Conservation (phyloP, 495 filamentous ascomycete genomes). For the Penicillium flavigenum region DNA sequence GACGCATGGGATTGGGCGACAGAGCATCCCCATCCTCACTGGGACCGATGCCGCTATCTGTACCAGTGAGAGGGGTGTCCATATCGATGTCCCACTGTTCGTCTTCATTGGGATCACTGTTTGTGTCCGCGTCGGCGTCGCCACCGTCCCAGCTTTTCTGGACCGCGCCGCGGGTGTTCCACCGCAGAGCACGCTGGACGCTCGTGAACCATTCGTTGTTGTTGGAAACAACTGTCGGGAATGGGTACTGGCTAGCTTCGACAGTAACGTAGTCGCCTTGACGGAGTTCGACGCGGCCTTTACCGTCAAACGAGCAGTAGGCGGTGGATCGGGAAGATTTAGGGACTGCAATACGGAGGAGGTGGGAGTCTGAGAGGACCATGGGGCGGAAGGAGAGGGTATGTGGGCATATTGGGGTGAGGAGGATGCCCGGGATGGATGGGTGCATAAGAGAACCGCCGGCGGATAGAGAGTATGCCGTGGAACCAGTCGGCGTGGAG, state of each 20-base stretch:
- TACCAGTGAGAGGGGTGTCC: conserved; percentile 58
- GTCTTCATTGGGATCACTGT: conserved; percentile 41
- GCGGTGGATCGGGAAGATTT: conserved; percentile 81
- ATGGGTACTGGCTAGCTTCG: conserved; percentile 90
- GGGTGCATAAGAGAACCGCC: conserved; percentile 95
- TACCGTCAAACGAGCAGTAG: conserved; percentile 96
- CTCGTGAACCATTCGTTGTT: conserved; percentile 91
- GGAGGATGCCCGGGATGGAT: conserved; percentile 93
- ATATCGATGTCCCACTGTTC: conserved; percentile 75
- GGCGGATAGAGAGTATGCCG: conserved; percentile 93
- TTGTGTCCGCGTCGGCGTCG: conserved; percentile 31
- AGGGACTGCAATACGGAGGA: conserved; percentile 84
- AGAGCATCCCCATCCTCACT: conserved; percentile 62
- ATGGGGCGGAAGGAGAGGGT: conserved; percentile 96
- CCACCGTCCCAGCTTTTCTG: conserved; percentile 75
- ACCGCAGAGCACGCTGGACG: conserved; percentile 82
- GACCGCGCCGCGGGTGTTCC: conserved; percentile 84
- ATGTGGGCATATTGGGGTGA: conserved; percentile 97
- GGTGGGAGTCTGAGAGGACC: conserved; percentile 94
- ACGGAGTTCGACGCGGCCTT: conserved; percentile 85
- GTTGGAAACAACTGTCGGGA: conserved; percentile 82
- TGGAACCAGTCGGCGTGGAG: conserved; percentile 91
- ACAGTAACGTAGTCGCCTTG: conserved; percentile 94
- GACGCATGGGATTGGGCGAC: conserved; percentile 61
- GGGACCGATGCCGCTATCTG: conserved; percentile 51